Evolutionary conservation across 345 rosid species (phyloP).

Genomic region (Euphorbia peplus): DNA sequence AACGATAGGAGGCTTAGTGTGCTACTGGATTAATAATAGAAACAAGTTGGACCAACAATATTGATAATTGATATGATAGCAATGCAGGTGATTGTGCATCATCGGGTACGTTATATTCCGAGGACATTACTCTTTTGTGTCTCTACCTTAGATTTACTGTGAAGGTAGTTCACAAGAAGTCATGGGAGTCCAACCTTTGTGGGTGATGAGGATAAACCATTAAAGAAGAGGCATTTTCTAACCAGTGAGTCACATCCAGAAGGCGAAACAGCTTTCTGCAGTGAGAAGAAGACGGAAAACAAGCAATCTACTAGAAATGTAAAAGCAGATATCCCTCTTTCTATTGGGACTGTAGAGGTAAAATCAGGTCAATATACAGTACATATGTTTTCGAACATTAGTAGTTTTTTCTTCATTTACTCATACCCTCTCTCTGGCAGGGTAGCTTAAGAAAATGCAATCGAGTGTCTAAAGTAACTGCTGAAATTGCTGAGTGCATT

Average conservation of each 20-base stretch:
- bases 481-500: constrained; percentile 36
- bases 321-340: constrained; percentile 31
- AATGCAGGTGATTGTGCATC: too few species aligned
- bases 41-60: too few species aligned
- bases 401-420: constrained; percentile 11
- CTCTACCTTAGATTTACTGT: too few species aligned
- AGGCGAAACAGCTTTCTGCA: constrained; percentile 27
- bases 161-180: constrained; percentile 63
- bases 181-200: constrained; percentile 38
- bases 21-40: too few species aligned
- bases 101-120: too few species aligned
- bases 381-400: neutral
- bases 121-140: too few species aligned
- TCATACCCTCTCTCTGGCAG: constrained; percentile 27
- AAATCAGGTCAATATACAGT: constrained; percentile 11
- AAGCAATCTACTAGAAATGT: constrained; percentile 28
- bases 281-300: constrained; percentile 40
- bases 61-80: too few species aligned
- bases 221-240: constrained; percentile 50
- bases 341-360: constrained; percentile 44
- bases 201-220: constrained; percentile 34
- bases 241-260: constrained; percentile 27
- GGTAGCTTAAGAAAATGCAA: constrained; percentile 61
- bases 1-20: too few species aligned
- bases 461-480: constrained; percentile 35